A percentile compares a stretch with the other conserved stretches of the same genome.
Evolutionary conservation across 176 grass and related monocot species (phyloP).

Genomic region (Musa acuminata): DNA sequence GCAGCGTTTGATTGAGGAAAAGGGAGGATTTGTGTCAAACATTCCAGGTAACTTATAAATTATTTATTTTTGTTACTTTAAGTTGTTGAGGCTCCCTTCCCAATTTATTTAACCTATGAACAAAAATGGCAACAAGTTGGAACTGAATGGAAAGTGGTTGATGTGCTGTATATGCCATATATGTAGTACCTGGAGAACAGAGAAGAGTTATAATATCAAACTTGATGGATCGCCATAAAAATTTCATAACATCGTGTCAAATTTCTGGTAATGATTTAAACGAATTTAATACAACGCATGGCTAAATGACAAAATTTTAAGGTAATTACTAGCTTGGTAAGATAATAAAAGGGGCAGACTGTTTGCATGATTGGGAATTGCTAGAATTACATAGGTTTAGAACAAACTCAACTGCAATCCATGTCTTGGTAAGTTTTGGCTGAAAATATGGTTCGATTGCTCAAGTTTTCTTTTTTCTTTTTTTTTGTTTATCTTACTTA

Average conservation of each 20-base stretch:
- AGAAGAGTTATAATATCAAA: neutral
- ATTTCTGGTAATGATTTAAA: neutral
- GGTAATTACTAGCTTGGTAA: neutral
- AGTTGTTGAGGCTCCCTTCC: neutral
- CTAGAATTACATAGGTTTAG: neutral
- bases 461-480: no score
- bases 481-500: no score
- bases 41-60: slow-evolving; percentile 52
- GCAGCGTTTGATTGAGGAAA: slow-evolving; percentile 48
- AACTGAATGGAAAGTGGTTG: no score
- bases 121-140: neutral
- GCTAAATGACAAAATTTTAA: no score
- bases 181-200: neutral
- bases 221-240: neutral
- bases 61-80: neutral
- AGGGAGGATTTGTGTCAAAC: slow-evolving; percentile 91
- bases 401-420: neutral
- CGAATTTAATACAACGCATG: neutral
- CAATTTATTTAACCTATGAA: neutral
- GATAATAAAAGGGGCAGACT: neutral
- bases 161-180: no score
- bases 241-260: neutral
- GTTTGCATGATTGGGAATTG: neutral
- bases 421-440: neutral
- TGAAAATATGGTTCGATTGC: neutral